Evolutionary conservation across 257 asterid species (phyloP).

Genomic region (Solanum etuberosum): DNA sequence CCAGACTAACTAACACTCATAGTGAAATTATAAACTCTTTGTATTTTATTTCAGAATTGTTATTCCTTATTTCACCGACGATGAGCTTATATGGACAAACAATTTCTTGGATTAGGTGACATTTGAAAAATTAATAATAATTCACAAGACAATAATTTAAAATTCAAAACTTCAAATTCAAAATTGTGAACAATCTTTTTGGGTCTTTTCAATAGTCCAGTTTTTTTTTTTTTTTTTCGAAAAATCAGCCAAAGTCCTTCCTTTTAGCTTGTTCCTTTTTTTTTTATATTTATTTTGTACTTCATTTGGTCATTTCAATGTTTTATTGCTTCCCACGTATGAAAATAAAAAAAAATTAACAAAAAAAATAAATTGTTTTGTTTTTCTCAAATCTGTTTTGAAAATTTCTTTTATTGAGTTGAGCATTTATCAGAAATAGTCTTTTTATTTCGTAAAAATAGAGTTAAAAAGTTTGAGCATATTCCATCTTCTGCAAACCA

Average conservation of each 20-base stretch:
- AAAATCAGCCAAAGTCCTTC: background rate
- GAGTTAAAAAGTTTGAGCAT: background rate
- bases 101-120: background rate
- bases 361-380: no score
- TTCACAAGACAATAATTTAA: background rate
- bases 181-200: background rate
- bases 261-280: background rate
- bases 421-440: accelerated
- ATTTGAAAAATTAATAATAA: background rate
- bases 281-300: background rate
- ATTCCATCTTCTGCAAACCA: background rate
- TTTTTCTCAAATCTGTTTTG: background rate
- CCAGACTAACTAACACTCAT: accelerated
- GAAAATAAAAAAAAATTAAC: no score
- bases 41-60: background rate
- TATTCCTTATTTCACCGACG: background rate
- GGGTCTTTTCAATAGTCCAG: background rate
- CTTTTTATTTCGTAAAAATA: no score
- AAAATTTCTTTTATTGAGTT: no score
- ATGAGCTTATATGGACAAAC: background rate
- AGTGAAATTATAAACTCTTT: background rate
- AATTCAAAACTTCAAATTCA: background rate
- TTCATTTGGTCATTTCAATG: background rate
- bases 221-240: background rate
- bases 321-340: background rate